Conservation (phyloP, 2,329 filamentous ascomycete genomes). For the Dactylellina parvicollis region DNA sequence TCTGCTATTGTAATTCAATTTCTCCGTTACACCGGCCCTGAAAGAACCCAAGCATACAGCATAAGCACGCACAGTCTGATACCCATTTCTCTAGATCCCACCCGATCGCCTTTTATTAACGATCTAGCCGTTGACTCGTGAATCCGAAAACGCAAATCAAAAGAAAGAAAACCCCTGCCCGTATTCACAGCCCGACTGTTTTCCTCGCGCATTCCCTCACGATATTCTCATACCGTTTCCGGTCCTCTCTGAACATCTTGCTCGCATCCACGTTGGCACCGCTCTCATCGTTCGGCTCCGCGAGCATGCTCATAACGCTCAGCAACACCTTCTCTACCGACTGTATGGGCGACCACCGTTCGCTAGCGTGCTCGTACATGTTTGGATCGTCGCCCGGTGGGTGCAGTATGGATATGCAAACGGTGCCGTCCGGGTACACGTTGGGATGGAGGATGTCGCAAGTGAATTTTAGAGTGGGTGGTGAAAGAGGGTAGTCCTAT, state of each 20-base stretch:
- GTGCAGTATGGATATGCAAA: conserved; percentile 98
- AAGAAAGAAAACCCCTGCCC: too few relatives aligned
- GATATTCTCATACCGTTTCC: conserved; percentile 83
- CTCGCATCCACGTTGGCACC: conserved; percentile 96
- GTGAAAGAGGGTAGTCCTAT: conserved; percentile 89
- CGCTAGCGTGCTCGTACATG: conserved; percentile 95
- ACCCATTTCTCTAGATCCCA: too few relatives aligned
- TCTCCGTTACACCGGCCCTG: background rate
- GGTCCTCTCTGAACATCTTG: conserved; percentile 91
- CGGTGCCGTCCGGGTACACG: conserved; percentile 88
- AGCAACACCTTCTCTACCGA: conserved; percentile 98
- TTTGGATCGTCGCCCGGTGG: conserved; percentile 96
- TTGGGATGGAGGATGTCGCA: conserved; percentile 97
- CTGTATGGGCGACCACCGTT: conserved; percentile 96
- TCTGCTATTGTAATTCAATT: too few relatives aligned
- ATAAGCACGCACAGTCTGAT: background rate
- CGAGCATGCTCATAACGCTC: conserved; percentile 97
- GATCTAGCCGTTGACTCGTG: too few relatives aligned
- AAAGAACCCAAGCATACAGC: background rate
- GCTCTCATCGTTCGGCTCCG: conserved; percentile 95
- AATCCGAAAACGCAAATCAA: too few relatives aligned
- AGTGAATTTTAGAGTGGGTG: conserved; percentile 94
- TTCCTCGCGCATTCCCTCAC: conserved; percentile 84
- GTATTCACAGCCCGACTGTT: conserved; percentile 74
- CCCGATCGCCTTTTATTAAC: too few relatives aligned